Conservation (phyloP, 805 yeast genomes). For the Candida sakaeoensis region DNA sequence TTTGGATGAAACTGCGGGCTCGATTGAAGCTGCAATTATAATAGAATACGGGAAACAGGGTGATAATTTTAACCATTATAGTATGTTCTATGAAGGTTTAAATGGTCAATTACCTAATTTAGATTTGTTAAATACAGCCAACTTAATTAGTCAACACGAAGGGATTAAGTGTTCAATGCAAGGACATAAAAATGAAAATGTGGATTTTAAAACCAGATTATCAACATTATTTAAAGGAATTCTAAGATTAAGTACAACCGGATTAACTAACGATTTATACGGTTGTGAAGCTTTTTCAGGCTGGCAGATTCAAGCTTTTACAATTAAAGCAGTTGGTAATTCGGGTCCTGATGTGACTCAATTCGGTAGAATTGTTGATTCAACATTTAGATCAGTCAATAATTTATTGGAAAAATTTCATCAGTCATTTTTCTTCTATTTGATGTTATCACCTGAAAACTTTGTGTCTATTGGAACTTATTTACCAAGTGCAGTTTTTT, state of each 20-base stretch:
- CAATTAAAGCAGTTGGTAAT: constrained; percentile 65
- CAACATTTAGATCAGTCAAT: constrained; percentile 82
- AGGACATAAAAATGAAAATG: constrained; percentile 37
- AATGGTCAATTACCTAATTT: constrained; percentile 96
- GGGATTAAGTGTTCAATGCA: constrained; percentile 68
- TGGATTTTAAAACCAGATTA: constrained; percentile 49
- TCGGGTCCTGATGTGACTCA: constrained; percentile 79
- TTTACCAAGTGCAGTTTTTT: constrained; percentile 75
- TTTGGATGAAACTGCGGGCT: constrained; percentile 85
- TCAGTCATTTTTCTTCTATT: constrained; percentile 92
- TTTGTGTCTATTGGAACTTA: constrained; percentile 95
- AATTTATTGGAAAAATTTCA: constrained; percentile 93
- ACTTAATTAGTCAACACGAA: constrained; percentile 71
- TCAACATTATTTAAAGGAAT: constrained; percentile 62
- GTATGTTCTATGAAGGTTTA: constrained; percentile 77
- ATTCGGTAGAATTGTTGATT: constrained; percentile 86
- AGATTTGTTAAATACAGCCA: constrained; percentile 81
- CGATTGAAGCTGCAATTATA: constrained; percentile 86
- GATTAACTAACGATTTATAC: constrained; percentile 57
- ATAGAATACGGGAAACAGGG: constrained; percentile 67
- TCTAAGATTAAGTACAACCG: constrained; percentile 65
- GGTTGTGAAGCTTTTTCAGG: constrained; percentile 89
- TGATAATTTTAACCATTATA: constrained; percentile 72
- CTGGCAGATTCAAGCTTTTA: constrained; percentile 90
- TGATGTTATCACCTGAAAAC: constrained; percentile 67